phyloP scores from a whole-genome alignment of 495 filamentous ascomycete species.

The Hyaloscypha hepaticicola region DNA sequence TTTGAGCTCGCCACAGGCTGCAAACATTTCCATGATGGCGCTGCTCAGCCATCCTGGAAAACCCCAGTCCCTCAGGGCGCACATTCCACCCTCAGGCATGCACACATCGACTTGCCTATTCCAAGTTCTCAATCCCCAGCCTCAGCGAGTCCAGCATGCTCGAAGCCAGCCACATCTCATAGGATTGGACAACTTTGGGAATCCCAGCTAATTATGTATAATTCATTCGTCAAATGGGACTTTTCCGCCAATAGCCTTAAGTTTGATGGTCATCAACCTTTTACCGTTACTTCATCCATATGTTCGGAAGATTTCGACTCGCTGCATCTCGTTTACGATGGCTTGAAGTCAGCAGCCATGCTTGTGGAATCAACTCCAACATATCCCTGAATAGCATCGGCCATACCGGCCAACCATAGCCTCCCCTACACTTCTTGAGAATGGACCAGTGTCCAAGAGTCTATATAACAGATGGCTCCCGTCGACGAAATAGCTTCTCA shows the following conservation, averaged over 20 bases:
- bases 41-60: not conserved
- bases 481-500: not conserved
- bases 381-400: slow-evolving; percentile 6
- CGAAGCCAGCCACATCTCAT: not conserved
- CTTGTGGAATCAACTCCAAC: slow-evolving; percentile 1
- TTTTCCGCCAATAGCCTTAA: not conserved
- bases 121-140: not conserved
- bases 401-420: not conserved
- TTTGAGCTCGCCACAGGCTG: not conserved
- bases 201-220: slow-evolving; percentile 2
- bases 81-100: not conserved
- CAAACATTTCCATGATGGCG: not conserved
- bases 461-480: slow-evolving; percentile 9
- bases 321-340: not conserved
- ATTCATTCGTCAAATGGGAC: not conserved
- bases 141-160: not conserved
- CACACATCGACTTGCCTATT: not conserved
- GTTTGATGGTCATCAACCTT: not conserved
- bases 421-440: not conserved
- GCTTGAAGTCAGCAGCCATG: slow-evolving; percentile 8
- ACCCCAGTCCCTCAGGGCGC: not conserved
- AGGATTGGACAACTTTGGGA: not conserved
- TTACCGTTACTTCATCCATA: not conserved
- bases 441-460: not conserved
- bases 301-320: not conserved